Conservation (phyloP, 768 basidiomycete genomes). For the Dacryopinax spathularia region DNA sequence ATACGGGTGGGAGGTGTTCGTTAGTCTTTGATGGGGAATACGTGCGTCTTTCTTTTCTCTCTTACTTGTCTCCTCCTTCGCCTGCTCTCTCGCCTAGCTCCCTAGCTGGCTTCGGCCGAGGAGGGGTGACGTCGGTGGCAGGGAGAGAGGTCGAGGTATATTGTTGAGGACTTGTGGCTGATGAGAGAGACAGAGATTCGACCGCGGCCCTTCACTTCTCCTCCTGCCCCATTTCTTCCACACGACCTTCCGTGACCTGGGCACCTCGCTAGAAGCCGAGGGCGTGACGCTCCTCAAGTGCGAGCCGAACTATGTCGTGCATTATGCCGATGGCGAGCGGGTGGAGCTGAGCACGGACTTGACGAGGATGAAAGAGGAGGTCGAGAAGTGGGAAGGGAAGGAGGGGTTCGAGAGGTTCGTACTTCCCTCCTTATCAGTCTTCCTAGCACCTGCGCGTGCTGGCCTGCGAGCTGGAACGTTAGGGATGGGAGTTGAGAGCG, state of each 20-base stretch:
- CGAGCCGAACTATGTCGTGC: slow-evolving; percentile 29
- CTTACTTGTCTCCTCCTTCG: no score
- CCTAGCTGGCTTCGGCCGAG: no score
- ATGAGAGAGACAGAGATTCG: slow-evolving; percentile 30
- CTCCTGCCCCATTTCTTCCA: slow-evolving; percentile 27
- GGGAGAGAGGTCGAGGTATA: no score
- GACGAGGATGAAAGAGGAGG: slow-evolving; percentile 23
- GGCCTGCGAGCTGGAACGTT: no score
- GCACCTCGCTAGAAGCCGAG: slow-evolving; percentile 21
- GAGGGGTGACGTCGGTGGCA: no score
- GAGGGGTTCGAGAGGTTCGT: slow-evolving; percentile 24
- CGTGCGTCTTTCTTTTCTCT: slow-evolving; percentile 2
- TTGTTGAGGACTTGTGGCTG: no score
- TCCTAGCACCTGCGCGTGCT: background rate
- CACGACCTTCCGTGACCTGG: slow-evolving; percentile 27
- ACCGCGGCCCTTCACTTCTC: slow-evolving; percentile 26
- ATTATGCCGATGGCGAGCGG: slow-evolving; percentile 29
- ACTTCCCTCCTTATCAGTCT: background rate
- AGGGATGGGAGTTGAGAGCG: background rate
- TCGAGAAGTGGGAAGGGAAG: slow-evolving; percentile 27
- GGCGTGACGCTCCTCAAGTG: slow-evolving; percentile 29
- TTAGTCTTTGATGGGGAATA: slow-evolving; percentile 21
- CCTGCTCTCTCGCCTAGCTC: no score
- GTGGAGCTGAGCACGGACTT: slow-evolving; percentile 25
- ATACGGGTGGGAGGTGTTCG: slow-evolving; percentile 30